Percentiles rank a stretch among this genome's conserved stretches.
Evolutionary conservation across 805 yeast species (phyloP).

Genomic region (Saccharomycopsis sp.): DNA sequence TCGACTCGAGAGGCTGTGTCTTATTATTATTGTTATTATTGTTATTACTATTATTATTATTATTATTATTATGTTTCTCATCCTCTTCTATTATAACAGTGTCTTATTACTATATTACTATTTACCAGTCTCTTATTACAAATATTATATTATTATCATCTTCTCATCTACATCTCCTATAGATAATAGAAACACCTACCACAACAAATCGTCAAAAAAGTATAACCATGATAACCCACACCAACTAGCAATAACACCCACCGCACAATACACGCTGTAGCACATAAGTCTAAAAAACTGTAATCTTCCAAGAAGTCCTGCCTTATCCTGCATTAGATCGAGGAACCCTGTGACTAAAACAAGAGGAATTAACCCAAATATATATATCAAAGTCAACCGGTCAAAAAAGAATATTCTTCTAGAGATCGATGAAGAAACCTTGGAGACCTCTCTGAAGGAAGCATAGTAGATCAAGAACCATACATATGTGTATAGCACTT

Average conservation of each 20-base stretch:
- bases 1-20: neutral
- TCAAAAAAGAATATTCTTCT: conserved; percentile 61
- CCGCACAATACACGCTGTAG: conserved; percentile 76
- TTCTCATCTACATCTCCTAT: too few species aligned
- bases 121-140: neutral
- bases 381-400: conserved; percentile 59
- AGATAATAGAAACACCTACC: conserved; percentile 30
- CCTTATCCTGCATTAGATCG: conserved; percentile 51
- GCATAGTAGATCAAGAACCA: conserved; percentile 79
- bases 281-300: conserved; percentile 78
- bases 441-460: conserved; percentile 64
- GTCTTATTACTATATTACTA: neutral
- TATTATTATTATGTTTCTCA: too few species aligned
- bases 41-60: neutral
- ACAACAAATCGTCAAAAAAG: conserved; percentile 70
- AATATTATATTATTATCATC: too few species aligned
- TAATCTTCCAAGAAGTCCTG: conserved; percentile 46
- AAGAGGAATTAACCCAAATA: conserved; percentile 61
- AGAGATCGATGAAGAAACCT: conserved; percentile 33
- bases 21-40: too few species aligned
- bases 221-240: conserved; percentile 83
- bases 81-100: too few species aligned
- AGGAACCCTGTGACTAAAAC: conserved; percentile 41
- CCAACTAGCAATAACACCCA: conserved; percentile 86
- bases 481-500: conserved; percentile 66